phyloP scores from a whole-genome alignment of 1,284 basidiomycete species.

The Trametes pubescens region DNA sequence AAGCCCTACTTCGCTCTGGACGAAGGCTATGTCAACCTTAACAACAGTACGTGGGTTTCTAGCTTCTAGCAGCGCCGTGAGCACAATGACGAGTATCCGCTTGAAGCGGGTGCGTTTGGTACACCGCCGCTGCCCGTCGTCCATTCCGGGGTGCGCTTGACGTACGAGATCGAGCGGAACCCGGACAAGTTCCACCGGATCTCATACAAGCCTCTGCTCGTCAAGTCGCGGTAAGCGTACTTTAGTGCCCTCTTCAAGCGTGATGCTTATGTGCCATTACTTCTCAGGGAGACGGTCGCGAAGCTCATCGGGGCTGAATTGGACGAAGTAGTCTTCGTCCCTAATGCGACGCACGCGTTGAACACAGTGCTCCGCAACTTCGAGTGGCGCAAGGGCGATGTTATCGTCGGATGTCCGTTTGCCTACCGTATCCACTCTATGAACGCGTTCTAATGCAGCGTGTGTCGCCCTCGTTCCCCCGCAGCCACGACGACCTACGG shows the following conservation, averaged over 20 bases:
- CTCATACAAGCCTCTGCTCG: slow-evolving; percentile 49
- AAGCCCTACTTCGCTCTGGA: slow-evolving; percentile 67
- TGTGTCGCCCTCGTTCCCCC: too few relatives aligned
- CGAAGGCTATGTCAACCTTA: slow-evolving; percentile 68
- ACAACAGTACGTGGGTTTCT: slow-evolving; percentile 54
- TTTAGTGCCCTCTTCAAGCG: too few relatives aligned
- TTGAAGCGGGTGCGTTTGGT: slow-evolving; percentile 70
- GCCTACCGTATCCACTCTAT: not conserved
- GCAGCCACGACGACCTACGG: slow-evolving; percentile 60
- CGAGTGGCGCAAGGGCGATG: slow-evolving; percentile 53
- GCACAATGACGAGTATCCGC: not conserved
- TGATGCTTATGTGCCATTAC: not conserved
- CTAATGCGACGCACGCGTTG: slow-evolving; percentile 73
- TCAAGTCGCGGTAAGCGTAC: slow-evolving; percentile 49
- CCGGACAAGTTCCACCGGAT: slow-evolving; percentile 71
- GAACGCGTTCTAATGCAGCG: not conserved
- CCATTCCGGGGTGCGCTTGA: slow-evolving; percentile 54
- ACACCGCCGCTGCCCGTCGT: slow-evolving; percentile 69
- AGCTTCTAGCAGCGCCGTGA: not conserved
- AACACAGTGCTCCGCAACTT: slow-evolving; percentile 74
- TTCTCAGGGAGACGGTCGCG: slow-evolving; percentile 54
- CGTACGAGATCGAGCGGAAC: slow-evolving; percentile 60
- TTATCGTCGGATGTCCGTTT: slow-evolving; percentile 55
- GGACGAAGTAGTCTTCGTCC: slow-evolving; percentile 74
- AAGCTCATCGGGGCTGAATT: slow-evolving; percentile 63